Conservation (phyloP, 805 yeast species). For the Trichomonascus vanleenenianus region DNA sequence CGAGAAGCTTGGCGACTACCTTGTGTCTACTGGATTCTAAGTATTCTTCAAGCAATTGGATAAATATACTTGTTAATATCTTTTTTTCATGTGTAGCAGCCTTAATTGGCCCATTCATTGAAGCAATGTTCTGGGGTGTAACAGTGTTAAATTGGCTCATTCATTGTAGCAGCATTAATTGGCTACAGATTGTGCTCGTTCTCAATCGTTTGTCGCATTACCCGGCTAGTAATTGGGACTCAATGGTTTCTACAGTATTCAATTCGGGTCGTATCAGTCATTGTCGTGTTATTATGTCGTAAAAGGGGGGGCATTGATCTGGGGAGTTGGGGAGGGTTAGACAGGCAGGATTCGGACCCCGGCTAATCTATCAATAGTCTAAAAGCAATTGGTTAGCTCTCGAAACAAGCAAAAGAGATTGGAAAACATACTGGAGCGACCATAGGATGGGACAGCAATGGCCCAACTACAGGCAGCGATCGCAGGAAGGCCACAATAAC, state of each 20-base stretch:
- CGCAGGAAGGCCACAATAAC: conserved; percentile 81
- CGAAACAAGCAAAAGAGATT: background rate
- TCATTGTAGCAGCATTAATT: too few species aligned
- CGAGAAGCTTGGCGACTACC: conserved; percentile 91
- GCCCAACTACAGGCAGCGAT: conserved; percentile 83
- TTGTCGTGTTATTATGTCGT: background rate
- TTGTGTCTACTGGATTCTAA: conserved; percentile 39
- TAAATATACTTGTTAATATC: too few species aligned
- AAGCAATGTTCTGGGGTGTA: too few species aligned
- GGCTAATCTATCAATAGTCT: conserved; percentile 49
- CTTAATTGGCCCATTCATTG: too few species aligned
- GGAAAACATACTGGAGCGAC: conserved; percentile 56
- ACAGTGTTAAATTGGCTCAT: too few species aligned
- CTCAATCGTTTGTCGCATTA: too few species aligned
- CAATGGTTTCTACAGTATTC: too few species aligned
- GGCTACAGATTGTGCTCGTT: too few species aligned
- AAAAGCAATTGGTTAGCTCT: background rate
- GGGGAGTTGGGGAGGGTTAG: too few species aligned
- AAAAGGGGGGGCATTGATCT: too few species aligned
- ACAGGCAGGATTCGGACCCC: conserved; percentile 65
- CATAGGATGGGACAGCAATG: conserved; percentile 68
- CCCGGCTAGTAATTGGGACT: too few species aligned
- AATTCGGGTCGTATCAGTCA: background rate
- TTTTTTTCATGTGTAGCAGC: too few species aligned
- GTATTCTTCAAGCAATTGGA: background rate